These are phyloP conservation scores for Aethionema arabicum DNA, from an alignment of 345 rosid species.

Conservation along the genomic window DNA sequence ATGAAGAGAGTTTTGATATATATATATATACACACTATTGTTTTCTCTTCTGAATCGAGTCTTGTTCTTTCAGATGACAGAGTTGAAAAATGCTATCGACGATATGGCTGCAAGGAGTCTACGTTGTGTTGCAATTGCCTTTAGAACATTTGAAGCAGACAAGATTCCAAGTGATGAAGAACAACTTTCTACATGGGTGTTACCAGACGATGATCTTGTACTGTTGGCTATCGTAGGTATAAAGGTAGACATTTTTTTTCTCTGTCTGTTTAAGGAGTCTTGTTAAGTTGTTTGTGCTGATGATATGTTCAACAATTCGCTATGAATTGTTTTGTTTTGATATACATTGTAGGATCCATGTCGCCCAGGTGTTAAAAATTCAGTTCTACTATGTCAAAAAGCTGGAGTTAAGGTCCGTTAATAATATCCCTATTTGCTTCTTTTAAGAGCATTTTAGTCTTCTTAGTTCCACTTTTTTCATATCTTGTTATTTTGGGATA, in stretches of 20 bases:
- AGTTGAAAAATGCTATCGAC: slow-evolving; percentile 57
- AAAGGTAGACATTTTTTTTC: slow-evolving; percentile 50
- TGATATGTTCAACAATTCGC: slow-evolving; percentile 9
- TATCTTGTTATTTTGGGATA: not conserved
- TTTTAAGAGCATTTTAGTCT: not conserved
- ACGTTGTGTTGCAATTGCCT: slow-evolving; percentile 94
- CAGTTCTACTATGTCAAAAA: slow-evolving; percentile 70
- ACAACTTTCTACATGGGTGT: slow-evolving; percentile 58
- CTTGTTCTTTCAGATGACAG: slow-evolving; percentile 45
- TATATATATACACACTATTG: not conserved
- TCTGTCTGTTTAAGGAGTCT: not conserved
- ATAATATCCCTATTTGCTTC: slow-evolving; percentile 21
- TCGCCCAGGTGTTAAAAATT: slow-evolving; percentile 75
- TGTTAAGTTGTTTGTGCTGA: slow-evolving; percentile 2
- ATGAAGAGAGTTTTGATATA: not conserved
- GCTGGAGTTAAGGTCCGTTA: slow-evolving; percentile 86
- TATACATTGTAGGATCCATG: slow-evolving; percentile 83
- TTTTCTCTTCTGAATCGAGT: slow-evolving; percentile 22
- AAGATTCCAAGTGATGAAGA: slow-evolving; percentile 74
- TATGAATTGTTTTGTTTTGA: slow-evolving; percentile 12
- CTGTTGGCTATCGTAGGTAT: slow-evolving; percentile 87
- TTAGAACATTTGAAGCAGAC: slow-evolving; percentile 56
- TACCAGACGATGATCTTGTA: slow-evolving; percentile 90
- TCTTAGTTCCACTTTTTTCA: no score
- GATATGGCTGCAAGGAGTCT: slow-evolving; percentile 85